phyloP scores from a whole-genome alignment of 116 monocot species.

The Thalassia testudinum region DNA sequence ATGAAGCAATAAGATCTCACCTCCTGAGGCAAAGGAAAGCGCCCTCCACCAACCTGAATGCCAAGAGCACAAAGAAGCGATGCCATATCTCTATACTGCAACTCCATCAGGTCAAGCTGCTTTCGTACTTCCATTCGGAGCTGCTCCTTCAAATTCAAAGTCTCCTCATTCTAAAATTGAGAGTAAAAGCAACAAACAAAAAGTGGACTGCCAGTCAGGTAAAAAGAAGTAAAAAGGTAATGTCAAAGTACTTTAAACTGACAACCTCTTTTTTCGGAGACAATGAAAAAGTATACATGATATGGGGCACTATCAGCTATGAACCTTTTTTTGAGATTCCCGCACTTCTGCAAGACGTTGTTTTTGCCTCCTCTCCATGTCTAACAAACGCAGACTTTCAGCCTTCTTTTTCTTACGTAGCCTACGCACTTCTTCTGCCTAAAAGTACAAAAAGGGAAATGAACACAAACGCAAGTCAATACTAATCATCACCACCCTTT shows the following conservation, averaged over 20 bases:
- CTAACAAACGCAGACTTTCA: conserved; percentile 49
- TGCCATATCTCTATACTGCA: conserved; percentile 49
- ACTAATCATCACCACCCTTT: no score
- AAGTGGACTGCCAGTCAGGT: no score
- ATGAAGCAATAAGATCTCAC: conserved; percentile 23
- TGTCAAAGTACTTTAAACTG: no score
- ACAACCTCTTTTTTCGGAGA: not conserved
- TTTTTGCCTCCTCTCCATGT: conserved; percentile 84
- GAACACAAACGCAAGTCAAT: no score
- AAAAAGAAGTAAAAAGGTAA: no score
- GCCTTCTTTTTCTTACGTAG: conserved; percentile 56
- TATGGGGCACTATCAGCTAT: not conserved
- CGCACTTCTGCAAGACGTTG: conserved; percentile 81
- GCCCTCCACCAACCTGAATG: conserved; percentile 46
- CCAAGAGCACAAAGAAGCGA: conserved; percentile 72
- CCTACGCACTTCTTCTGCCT: conserved; percentile 81
- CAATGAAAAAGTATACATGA: not conserved
- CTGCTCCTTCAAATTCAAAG: conserved; percentile 58
- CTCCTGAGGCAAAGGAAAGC: conserved; percentile 36
- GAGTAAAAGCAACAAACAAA: not conserved
- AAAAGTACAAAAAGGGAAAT: not conserved
- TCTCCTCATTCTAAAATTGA: conserved; percentile 56
- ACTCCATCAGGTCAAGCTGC: conserved; percentile 53
- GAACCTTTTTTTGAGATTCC: conserved; percentile 76
- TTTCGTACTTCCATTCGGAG: conserved; percentile 42